A percentile compares a stretch with the other conserved stretches of the same genome.
phyloP scores from a whole-genome alignment of 108 stramenopile genomes.

The Nitzschia sp. region DNA sequence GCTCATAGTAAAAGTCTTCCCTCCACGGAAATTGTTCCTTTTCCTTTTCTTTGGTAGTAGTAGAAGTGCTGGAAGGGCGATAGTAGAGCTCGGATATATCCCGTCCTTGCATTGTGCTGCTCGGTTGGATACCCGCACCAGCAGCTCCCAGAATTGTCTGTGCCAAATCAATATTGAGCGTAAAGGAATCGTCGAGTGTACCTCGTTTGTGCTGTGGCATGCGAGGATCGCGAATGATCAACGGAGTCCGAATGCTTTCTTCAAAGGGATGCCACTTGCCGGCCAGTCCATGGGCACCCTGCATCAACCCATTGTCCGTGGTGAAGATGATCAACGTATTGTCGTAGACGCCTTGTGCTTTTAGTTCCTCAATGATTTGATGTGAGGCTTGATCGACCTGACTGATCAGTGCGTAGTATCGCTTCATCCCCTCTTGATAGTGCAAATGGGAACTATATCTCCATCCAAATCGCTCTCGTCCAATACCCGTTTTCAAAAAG shows the following conservation, averaged over 20 bases:
- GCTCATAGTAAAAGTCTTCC: constrained; percentile 65
- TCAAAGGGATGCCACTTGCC: constrained; percentile 79
- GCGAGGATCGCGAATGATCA: constrained; percentile 70
- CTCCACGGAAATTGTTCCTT: constrained; percentile 47
- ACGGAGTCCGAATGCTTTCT: constrained; percentile 71
- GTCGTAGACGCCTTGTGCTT: constrained; percentile 44
- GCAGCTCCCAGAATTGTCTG: constrained; percentile 69
- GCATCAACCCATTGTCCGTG: constrained; percentile 64
- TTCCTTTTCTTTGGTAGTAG: not conserved
- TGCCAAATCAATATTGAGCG: constrained; percentile 69
- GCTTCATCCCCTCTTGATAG: constrained; percentile 72
- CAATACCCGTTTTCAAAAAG: constrained; percentile 57
- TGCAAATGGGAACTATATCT: constrained; percentile 53
- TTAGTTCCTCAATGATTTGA: constrained; percentile 50
- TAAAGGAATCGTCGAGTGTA: constrained; percentile 53
- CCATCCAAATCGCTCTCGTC: constrained; percentile 44
- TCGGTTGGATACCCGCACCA: constrained; percentile 37
- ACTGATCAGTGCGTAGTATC: constrained; percentile 62
- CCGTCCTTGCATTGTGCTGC: constrained; percentile 58
- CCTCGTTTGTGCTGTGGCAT: constrained; percentile 51
- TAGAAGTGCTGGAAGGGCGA: too few relatives aligned
- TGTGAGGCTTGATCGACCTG: constrained; percentile 63
- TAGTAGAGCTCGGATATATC: constrained; percentile 67
- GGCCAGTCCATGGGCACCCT: constrained; percentile 62
- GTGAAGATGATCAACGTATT: constrained; percentile 75